phyloP scores from a whole-genome alignment of 2,329 filamentous ascomycete species.

The Neodidymelliopsis sp. region DNA sequence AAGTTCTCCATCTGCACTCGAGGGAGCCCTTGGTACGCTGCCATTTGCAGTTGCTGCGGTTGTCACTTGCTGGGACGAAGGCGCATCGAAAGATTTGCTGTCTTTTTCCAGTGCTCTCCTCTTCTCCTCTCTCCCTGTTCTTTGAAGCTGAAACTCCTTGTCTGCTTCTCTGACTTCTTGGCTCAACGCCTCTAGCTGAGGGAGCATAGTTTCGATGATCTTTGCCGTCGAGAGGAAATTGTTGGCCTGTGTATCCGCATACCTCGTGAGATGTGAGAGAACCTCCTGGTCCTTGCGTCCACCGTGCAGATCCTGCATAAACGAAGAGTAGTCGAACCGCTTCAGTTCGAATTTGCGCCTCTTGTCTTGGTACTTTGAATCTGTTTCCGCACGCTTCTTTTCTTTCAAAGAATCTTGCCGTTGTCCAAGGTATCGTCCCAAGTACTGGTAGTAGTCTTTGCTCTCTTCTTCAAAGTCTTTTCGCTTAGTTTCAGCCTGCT shows the following conservation, averaged over 20 bases:
- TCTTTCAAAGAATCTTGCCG: conserved; percentile 94
- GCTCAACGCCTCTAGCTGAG: conserved; percentile 87
- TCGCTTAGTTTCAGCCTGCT: conserved; percentile 95
- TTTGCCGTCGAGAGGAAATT: conserved; percentile 83
- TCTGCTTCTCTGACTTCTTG: conserved; percentile 91
- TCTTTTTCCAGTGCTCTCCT: conserved; percentile 88
- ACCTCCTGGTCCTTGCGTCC: conserved; percentile 99
- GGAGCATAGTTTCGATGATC: conserved; percentile 84
- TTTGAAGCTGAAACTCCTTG: conserved; percentile 94
- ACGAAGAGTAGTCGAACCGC: conserved; percentile 97
- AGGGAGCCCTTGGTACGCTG: conserved; percentile 28
- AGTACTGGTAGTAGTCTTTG: conserved; percentile 97
- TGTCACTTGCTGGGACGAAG: conserved; percentile 29
- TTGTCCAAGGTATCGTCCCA: conserved; percentile 94
- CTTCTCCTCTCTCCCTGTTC: conserved; percentile 96
- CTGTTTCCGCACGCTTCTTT: conserved; percentile 94
- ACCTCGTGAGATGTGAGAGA: conserved; percentile 90
- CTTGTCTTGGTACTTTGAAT: conserved; percentile 95
- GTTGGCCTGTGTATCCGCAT: conserved; percentile 87
- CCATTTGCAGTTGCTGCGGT: conserved; percentile 36
- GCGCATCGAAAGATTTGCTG: conserved; percentile 59
- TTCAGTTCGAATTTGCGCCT: conserved; percentile 95
- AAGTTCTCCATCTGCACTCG: conserved; percentile 35
- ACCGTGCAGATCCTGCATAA: conserved; percentile 98
- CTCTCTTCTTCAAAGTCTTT: conserved; percentile 99